Percentiles rank a stretch among this genome's conserved stretches.
These are phyloP conservation scores for Nidula microcarpa DNA, from an alignment of 768 basidiomycete genomes.

Conservation along the genomic window DNA sequence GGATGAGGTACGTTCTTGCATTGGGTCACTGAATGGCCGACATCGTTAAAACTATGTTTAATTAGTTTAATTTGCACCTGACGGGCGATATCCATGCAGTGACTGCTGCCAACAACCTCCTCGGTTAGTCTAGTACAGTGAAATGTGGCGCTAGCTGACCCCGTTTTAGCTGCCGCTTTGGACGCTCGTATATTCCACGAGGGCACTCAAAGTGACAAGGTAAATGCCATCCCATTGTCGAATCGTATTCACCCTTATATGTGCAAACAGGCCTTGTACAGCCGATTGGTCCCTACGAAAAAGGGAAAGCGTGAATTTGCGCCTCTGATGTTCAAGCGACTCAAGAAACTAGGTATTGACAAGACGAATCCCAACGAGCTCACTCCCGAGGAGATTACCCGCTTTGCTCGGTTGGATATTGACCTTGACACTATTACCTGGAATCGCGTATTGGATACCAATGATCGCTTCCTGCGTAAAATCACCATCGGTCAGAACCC, in stretches of 20 bases:
- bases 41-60: conserved; percentile 4
- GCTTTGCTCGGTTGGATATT: conserved; percentile 89
- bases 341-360: conserved; percentile 92
- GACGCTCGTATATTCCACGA: conserved; percentile 99
- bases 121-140: conserved; percentile 47
- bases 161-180: conserved; percentile 76
- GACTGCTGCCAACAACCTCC: conserved; percentile 93
- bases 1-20: conserved; percentile 69
- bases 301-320: conserved; percentile 95
- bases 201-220: conserved; percentile 92
- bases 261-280: conserved; percentile 67
- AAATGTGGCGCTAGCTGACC: conserved; percentile 3
- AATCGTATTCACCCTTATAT: not conserved
- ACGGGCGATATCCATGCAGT: conserved; percentile 99
- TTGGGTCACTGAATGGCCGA: conserved; percentile 6
- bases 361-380: conserved; percentile 92
- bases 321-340: conserved; percentile 92
- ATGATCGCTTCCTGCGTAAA: conserved; percentile 94
- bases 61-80: conserved; percentile 91
- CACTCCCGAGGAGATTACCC: conserved; percentile 86
- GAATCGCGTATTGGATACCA: conserved; percentile 96
- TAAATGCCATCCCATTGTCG: conserved; percentile 10
- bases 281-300: conserved; percentile 85
- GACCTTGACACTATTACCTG: conserved; percentile 92
- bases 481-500: conserved; percentile 88